Base-by-base conservation (phyloP, 305 asterid genomes). In the Rubia tinctorum region DNA sequence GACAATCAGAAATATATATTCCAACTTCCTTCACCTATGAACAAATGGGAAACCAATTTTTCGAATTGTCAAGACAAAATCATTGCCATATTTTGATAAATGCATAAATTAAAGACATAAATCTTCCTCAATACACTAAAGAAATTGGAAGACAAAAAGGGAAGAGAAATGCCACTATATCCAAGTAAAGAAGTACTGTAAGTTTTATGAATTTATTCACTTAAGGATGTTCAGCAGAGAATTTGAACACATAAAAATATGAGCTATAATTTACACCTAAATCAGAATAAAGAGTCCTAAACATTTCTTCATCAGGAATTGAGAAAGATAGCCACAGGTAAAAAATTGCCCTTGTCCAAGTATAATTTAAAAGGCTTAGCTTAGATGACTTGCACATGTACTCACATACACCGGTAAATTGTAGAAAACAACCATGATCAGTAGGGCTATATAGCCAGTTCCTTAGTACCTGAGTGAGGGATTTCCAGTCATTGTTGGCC, bases 401-500 rank as follows among this genome's bases (percentile, higher is more conserved):
- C 63, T 60, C 39, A 13, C 13, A 45, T 1, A 25, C 15, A 47
- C 17, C 11, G 40, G 27, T 37, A 34, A 34, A 34, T 34, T 34
- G 3, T 34, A 55, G 40, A 39, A 68, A 69, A 68, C 71, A 67
- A 18, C 12, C 60, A 45, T 27, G 30, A 27, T 8, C 47, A 17
- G 11, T 9, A 2, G 15, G 47, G 14, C 37, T 34, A 66, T 66
- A 12, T 42, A 43, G n/a, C 6, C 6, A 10, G 23, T 11, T 55
- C 20, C 30, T n/a, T 13, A 79, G 23, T 78, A 92, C 98, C 98
- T 90, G 97, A 81, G 93, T 89, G 27, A 90, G 87, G 71, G 98
- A 90, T 90, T 89, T 92, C 98, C 98, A 92, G 83, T 92, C 97
- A 86, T 92, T 92, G 85, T 90, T 92, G 66, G 98, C 96, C 0